Percentiles rank a stretch among this genome's conserved stretches.
phyloP scores from a whole-genome alignment of 352 stramenopile genomes.

The Phytophthora parvispora region DNA sequence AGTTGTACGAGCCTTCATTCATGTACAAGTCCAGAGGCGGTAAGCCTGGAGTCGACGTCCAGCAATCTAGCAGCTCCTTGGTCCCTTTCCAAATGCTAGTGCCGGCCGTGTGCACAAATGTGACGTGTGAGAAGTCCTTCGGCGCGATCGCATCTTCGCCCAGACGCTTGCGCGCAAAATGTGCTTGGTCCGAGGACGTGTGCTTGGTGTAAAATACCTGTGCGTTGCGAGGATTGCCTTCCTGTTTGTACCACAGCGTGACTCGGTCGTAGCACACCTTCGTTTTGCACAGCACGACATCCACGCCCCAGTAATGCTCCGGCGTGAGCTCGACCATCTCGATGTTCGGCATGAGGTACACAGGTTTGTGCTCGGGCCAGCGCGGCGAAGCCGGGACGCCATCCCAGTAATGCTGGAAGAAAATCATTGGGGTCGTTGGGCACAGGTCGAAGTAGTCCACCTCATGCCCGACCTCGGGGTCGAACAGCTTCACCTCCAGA shows the following conservation, averaged over 20 bases:
- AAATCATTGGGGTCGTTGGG: not conserved
- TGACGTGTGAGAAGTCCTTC: constrained; percentile 1
- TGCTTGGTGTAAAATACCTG: not conserved
- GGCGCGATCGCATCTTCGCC: not conserved
- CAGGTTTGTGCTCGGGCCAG: not conserved
- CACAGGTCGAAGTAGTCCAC: constrained; percentile 2
- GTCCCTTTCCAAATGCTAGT: not conserved
- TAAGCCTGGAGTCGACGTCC: not conserved
- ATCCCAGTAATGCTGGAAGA: constrained; percentile 1
- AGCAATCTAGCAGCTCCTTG: not conserved
- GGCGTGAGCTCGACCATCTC: not conserved
- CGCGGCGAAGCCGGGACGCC: not conserved
- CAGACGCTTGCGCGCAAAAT: not conserved
- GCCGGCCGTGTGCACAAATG: not conserved
- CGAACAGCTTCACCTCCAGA: not conserved
- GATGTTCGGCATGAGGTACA: constrained; percentile 1
- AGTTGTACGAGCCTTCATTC: not conserved
- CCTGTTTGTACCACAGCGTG: not conserved
- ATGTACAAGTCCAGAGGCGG: not conserved
- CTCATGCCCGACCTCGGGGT: not conserved
- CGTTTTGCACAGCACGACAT: not conserved
- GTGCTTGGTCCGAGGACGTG: not conserved
- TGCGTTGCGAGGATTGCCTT: not conserved
- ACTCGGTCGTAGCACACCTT: constrained; percentile 2
- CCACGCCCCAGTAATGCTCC: not conserved